phyloP scores from a whole-genome alignment of 371 early-diverging fungal genomes.

The Actinomucor elegans region DNA sequence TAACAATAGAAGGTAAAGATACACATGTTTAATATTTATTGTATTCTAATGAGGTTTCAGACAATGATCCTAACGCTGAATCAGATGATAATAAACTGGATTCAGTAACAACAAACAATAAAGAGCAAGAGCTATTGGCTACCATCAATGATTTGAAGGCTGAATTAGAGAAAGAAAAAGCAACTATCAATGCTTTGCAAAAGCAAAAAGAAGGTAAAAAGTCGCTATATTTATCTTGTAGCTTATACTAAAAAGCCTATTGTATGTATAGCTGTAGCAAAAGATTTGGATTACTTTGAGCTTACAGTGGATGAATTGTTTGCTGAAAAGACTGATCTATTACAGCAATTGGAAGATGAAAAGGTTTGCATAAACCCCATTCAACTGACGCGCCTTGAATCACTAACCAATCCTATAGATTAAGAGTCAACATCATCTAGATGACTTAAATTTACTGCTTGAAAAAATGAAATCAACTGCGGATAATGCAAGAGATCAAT shows the following conservation, averaged over 20 bases:
- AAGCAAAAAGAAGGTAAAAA: conserved; percentile 28
- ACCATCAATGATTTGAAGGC: background rate
- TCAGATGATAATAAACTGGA: background rate
- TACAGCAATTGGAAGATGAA: conserved; percentile 39
- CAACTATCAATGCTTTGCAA: conserved; percentile 14
- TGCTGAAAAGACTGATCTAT: conserved; percentile 39
- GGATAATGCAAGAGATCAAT: conserved; percentile 24
- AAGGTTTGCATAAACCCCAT: conserved; percentile 18
- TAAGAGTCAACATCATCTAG: conserved; percentile 19
- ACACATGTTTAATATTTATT: too few species aligned
- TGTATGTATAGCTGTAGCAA: conserved; percentile 34
- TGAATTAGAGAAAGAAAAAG: conserved; percentile 21
- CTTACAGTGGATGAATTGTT: conserved; percentile 51
- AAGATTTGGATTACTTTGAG: conserved; percentile 48
- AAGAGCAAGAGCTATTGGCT: background rate
- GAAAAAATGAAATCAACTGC: conserved; percentile 21
- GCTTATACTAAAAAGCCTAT: too few species aligned
- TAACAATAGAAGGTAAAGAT: conserved; percentile 3
- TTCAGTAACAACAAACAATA: background rate
- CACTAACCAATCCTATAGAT: background rate
- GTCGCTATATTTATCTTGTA: too few species aligned
- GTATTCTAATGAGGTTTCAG: too few species aligned
- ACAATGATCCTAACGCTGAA: background rate
- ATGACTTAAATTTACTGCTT: conserved; percentile 17
- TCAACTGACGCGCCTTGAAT: too few species aligned